Percentiles rank a stretch among this genome's conserved stretches.
These are phyloP conservation scores for Beauveria australis DNA, from an alignment of 2,329 filamentous ascomycete genomes.

Conservation along the genomic window DNA sequence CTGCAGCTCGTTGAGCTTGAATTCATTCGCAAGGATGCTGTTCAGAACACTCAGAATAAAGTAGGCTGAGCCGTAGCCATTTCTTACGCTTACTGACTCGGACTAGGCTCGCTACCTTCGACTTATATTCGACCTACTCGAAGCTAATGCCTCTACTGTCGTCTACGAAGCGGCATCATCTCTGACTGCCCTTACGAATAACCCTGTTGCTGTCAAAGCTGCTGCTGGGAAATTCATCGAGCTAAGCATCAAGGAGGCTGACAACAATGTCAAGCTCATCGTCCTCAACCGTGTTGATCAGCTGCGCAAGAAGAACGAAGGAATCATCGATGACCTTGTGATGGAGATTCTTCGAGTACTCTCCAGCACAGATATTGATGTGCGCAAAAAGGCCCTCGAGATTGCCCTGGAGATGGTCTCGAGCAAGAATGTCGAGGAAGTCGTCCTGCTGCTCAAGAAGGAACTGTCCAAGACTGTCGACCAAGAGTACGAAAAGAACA, in stretches of 20 bases:
- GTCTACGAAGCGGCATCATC: constrained; percentile 97
- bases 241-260: constrained; percentile 90
- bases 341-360: constrained; percentile 97
- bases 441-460: constrained; percentile 92
- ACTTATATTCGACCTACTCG: constrained; percentile 91
- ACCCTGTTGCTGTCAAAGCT: constrained; percentile 95
- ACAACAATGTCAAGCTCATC: constrained; percentile 99
- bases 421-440: constrained; percentile 97
- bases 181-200: constrained; percentile 85
- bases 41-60: constrained; percentile 92
- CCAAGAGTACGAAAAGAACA: constrained; percentile 97
- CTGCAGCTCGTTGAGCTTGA: constrained; percentile 90
- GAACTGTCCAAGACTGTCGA: constrained; percentile 96
- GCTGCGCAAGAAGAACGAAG: constrained; percentile 78
- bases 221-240: constrained; percentile 95
- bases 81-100: constrained; percentile 10
- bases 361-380: constrained; percentile 91
- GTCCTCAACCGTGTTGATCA: constrained; percentile 91
- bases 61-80: constrained; percentile 33
- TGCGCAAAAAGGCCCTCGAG: constrained; percentile 80
- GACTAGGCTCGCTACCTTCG: constrained; percentile 75
- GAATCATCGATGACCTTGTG: constrained; percentile 82
- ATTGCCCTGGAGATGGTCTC: constrained; percentile 97
- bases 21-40: constrained; percentile 96
- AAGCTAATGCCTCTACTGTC: constrained; percentile 87